Percentiles rank a stretch among this genome's conserved stretches.
phyloP scores from a whole-genome alignment of 2,329 filamentous ascomycete species.

The Colletotrichum higginsianum region DNA sequence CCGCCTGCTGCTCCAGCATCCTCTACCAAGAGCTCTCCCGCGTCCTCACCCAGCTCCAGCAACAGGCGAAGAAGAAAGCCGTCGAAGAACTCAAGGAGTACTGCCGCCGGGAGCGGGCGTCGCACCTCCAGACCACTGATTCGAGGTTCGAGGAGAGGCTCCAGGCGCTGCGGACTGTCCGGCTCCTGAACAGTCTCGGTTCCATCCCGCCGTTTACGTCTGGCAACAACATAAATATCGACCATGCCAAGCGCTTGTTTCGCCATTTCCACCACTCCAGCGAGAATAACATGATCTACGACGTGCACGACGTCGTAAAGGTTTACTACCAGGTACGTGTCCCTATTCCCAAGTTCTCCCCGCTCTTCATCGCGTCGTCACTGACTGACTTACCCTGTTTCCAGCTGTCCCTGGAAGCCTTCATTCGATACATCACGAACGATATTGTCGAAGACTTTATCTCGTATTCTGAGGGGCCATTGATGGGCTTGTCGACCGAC shows the following conservation, averaged over 20 bases:
- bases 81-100: constrained; percentile 24
- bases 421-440: constrained; percentile 46
- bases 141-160: constrained; percentile 46
- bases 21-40: constrained; percentile 42
- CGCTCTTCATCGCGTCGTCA: too few species aligned
- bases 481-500: constrained; percentile 45
- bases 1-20: constrained; percentile 18
- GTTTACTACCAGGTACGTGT: constrained; percentile 54
- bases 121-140: constrained; percentile 46
- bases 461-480: constrained; percentile 41
- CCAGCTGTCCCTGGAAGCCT: constrained; percentile 45
- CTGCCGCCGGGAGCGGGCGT: constrained; percentile 38
- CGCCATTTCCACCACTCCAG: constrained; percentile 44
- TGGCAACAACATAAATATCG: background rate
- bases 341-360: too few species aligned
- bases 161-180: constrained; percentile 41
- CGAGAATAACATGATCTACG: constrained; percentile 49
- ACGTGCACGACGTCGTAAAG: constrained; percentile 55
- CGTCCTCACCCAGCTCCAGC: constrained; percentile 12
- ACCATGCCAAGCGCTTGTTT: background rate
- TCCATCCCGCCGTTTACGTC: background rate
- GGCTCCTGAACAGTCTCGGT: constrained; percentile 44
- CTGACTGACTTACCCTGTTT: background rate
- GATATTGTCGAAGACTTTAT: constrained; percentile 47
- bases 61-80: constrained; percentile 1